A percentile compares a stretch with the other conserved stretches of the same genome.
phyloP scores from a whole-genome alignment of 2,329 filamentous ascomycete genomes.

The Colletotrichum navitas region DNA sequence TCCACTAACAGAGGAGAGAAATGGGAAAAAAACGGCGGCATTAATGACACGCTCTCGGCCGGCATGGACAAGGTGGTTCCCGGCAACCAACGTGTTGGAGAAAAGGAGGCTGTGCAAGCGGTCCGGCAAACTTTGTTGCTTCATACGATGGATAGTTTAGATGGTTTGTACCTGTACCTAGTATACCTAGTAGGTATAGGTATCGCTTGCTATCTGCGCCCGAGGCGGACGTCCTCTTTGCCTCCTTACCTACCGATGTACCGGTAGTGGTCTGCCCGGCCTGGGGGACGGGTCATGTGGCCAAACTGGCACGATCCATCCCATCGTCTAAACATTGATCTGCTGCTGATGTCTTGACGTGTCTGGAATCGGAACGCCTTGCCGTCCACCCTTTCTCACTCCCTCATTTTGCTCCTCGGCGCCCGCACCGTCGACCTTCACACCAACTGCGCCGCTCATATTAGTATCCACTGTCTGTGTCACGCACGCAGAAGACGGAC shows the following conservation, averaged over 20 bases:
- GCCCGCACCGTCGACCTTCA: conserved; percentile 5
- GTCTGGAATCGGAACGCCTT: not conserved
- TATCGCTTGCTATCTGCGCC: not conserved
- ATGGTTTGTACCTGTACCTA: no score
- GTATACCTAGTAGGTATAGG: no score
- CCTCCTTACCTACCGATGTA: not conserved
- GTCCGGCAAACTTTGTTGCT: conserved; percentile 9
- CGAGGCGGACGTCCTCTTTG: not conserved
- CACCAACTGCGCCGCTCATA: not conserved
- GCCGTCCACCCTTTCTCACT: not conserved
- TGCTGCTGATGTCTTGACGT: not conserved
- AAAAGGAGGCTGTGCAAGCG: conserved; percentile 35
- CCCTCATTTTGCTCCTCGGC: not conserved
- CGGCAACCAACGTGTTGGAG: conserved; percentile 9
- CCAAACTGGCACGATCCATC: conserved; percentile 21
- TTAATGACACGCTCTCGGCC: conserved; percentile 14
- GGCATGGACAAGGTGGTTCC: conserved; percentile 28
- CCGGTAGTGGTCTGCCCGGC: not conserved
- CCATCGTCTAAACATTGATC: not conserved
- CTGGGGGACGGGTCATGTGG: conserved; percentile 17
- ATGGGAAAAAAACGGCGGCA: conserved; percentile 1
- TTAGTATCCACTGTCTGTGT: conserved; percentile 1
- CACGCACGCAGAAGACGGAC: conserved; percentile 4
- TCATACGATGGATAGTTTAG: not conserved
- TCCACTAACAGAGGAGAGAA: not conserved